Evolutionary conservation across 2,329 filamentous ascomycete genomes (phyloP).

Genomic region (Venturia nashicola): DNA sequence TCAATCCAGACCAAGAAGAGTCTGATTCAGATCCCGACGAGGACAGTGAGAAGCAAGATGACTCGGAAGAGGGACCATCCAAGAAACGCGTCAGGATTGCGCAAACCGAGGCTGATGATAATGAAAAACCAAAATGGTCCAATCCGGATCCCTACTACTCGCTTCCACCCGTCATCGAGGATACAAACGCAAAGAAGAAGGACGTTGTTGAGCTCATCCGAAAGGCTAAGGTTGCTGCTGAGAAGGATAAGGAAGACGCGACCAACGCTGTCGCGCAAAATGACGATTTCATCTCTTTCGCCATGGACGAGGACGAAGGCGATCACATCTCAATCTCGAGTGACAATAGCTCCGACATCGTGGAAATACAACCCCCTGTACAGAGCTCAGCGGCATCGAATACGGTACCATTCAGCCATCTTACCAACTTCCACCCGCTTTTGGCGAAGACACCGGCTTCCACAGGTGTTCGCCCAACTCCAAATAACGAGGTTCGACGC

Average conservation of each 20-base stretch:
- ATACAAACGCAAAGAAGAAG: constrained; percentile 59
- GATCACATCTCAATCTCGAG: constrained; percentile 9
- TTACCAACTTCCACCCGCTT: not conserved
- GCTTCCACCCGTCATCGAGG: constrained; percentile 61
- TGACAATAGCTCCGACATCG: not conserved
- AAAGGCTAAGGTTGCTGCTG: constrained; percentile 63
- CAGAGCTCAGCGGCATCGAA: not conserved
- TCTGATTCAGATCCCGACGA: constrained; percentile 14
- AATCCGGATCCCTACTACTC: constrained; percentile 92
- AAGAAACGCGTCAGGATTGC: constrained; percentile 11
- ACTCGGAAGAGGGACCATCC: not conserved
- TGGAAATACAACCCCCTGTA: not conserved
- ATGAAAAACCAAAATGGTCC: constrained; percentile 65
- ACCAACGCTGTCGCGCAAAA: constrained; percentile 32
- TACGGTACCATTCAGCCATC: not conserved
- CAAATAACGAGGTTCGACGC: not conserved
- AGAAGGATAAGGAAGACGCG: constrained; percentile 40
- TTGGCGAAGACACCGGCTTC: not conserved
- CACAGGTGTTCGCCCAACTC: not conserved
- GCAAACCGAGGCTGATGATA: constrained; percentile 16
- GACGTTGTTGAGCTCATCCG: constrained; percentile 87
- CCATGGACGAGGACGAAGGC: constrained; percentile 43
- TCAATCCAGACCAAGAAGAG: constrained; percentile 21
- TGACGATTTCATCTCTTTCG: constrained; percentile 86
- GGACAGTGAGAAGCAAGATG: not conserved